Evolutionary conservation across 2,329 filamentous ascomycete genomes (phyloP), one percentile per base, ranked within the genome.

Genomic region (Didymella sp.): DNA sequence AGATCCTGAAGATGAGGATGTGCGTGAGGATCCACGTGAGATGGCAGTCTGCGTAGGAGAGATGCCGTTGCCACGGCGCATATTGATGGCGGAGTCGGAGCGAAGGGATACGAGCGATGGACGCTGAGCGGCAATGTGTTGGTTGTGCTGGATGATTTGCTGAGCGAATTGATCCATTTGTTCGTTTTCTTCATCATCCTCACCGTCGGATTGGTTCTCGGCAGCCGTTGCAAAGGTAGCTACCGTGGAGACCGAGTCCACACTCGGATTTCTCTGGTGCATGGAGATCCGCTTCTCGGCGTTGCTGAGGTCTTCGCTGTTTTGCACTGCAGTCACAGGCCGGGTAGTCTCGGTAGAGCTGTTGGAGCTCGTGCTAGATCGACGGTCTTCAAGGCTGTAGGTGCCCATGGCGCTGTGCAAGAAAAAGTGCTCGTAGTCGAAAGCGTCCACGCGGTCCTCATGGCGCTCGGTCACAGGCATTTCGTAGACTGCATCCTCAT

Each of bases 371-470:
- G 78, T 80, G 63, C 85, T 86, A 4, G 67, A 81, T 62, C 85
- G 84, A 56, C 83, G 75, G n/a, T 79, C 77, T 58, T 80, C 79
- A 56, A 82, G 80, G 63, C 84, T 87, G 70, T 92, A 88, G 2
- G 84, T 92, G 6, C 92, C 92, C 84, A 97, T 88, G 11, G 92
- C 92, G 64, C 91, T 96, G 74, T 97, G 92, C 13, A 97, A 82
- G 75, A 96, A 96, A 78, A 97, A 97, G 72, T 96, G 89, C 74
- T 96, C 91, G 61, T 98, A 98, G 74, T 98, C 94, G 70, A 98
- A 98, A 1, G 93, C 93, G 75, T 98, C 94, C 64, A 93, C 88
- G 19, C 94, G 89, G 74, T 97, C 92, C 77, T 98, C 94, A 69
- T 98, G 94, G 0, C 92, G 91, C 51, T 72, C 76, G 6, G 71